Conservation (phyloP, 1,284 basidiomycete species). For the Cutaneotrichosporon cavernicola region DNA sequence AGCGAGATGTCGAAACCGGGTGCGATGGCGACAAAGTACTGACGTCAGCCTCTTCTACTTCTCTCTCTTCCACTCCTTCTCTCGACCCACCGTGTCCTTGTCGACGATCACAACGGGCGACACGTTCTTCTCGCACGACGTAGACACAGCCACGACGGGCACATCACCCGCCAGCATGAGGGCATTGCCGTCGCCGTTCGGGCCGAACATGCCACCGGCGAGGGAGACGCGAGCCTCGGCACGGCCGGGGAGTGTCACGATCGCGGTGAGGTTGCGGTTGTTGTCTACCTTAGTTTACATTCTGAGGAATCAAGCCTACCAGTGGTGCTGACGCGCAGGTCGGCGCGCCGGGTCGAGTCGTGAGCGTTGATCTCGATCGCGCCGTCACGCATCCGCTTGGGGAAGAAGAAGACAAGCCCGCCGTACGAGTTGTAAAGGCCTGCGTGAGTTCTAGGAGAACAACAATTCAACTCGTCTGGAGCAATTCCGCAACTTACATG, state of each 20-base stretch:
- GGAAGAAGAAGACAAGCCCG: slow-evolving; percentile 5
- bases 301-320: neutral
- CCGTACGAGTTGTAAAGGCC: slow-evolving; percentile 4
- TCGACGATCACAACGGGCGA: neutral
- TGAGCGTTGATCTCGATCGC: neutral
- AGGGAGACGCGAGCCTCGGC: neutral
- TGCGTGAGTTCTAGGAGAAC: neutral
- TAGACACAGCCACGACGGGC: neutral
- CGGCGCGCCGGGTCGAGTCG: neutral
- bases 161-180: neutral
- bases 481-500: neutral
- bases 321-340: neutral
- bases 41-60: neutral
- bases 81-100: neutral
- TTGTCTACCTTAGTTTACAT: neutral
- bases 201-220: neutral
- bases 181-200: neutral
- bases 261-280: neutral
- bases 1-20: slow-evolving; percentile 7
- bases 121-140: neutral
- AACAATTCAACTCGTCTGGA: neutral
- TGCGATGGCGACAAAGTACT: slow-evolving; percentile 5
- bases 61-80: neutral
- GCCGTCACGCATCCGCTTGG: neutral
- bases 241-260: neutral